These are phyloP conservation scores for Aspergillus ustus DNA, from an alignment of 2,329 filamentous ascomycete species.

Conservation along the genomic window DNA sequence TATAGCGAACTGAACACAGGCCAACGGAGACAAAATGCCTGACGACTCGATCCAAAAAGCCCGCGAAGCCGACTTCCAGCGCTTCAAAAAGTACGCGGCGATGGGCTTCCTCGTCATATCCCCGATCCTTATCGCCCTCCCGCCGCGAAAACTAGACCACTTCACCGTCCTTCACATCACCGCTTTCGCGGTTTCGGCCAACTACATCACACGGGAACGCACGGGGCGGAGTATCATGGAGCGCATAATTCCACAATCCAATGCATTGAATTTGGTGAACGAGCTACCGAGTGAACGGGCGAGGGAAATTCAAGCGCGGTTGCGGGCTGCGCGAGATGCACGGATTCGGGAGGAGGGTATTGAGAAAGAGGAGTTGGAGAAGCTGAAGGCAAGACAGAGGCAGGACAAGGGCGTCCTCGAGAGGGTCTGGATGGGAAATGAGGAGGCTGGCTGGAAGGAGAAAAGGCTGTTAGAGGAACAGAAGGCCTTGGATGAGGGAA, in stretches of 20 bases:
- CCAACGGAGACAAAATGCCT: not conserved
- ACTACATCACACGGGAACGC: slow-evolving; percentile 43
- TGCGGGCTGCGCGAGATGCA: slow-evolving; percentile 35
- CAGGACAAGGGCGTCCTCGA: slow-evolving; percentile 36
- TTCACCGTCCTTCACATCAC: slow-evolving; percentile 43
- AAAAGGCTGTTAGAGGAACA: slow-evolving; percentile 46
- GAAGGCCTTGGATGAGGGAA: slow-evolving; percentile 48
- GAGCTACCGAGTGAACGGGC: slow-evolving; percentile 40
- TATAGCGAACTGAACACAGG: not conserved
- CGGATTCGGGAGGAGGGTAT: slow-evolving; percentile 28
- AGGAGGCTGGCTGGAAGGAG: slow-evolving; percentile 51
- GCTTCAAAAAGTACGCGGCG: slow-evolving; percentile 48
- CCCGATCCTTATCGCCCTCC: slow-evolving; percentile 38
- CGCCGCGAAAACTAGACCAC: slow-evolving; percentile 45
- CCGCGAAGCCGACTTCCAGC: slow-evolving; percentile 43
- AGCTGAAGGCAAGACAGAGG: slow-evolving; percentile 34
- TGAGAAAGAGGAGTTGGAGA: slow-evolving; percentile 38
- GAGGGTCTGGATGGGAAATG: slow-evolving; percentile 47
- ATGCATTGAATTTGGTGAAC: slow-evolving; percentile 12
- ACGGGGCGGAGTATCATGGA: slow-evolving; percentile 43
- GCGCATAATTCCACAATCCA: slow-evolving; percentile 33
- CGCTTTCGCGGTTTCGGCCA: slow-evolving; percentile 46
- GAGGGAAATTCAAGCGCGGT: slow-evolving; percentile 36
- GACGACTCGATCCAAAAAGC: not conserved
- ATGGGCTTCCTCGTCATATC: slow-evolving; percentile 42